phyloP scores from a whole-genome alignment of 2,329 filamentous ascomycete species.

The Pestalotiopsis sp. region DNA sequence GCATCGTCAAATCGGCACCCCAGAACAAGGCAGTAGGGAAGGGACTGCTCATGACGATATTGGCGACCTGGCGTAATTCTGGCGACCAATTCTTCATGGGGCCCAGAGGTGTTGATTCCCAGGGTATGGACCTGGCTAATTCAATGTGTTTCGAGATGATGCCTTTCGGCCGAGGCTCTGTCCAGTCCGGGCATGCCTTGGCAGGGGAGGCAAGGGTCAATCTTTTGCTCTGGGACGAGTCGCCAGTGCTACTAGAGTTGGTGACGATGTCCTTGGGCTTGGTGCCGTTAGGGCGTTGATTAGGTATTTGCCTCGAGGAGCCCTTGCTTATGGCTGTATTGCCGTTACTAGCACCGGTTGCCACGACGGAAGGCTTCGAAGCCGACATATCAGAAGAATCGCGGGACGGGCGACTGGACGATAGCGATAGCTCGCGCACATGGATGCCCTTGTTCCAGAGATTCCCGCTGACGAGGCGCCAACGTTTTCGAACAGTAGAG shows the following conservation, averaged over 20 bases:
- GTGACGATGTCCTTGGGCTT: not conserved
- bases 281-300: not conserved
- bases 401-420: conserved; percentile 21
- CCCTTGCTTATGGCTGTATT: not conserved
- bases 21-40: conserved; percentile 59
- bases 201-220: conserved; percentile 32
- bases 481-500: conserved; percentile 38
- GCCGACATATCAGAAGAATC: conserved; percentile 11
- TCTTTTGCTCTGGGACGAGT: conserved; percentile 27
- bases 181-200: conserved; percentile 38
- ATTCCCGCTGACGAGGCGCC: conserved; percentile 43
- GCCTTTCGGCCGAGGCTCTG: conserved; percentile 28
- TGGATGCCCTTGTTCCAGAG: conserved; percentile 30
- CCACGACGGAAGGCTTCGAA: not conserved
- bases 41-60: conserved; percentile 38
- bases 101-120: conserved; percentile 44
- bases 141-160: conserved; percentile 29
- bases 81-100: conserved; percentile 44
- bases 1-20: conserved; percentile 61
- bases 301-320: not conserved
- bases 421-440: conserved; percentile 24
- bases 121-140: conserved; percentile 38
- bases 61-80: conserved; percentile 43
- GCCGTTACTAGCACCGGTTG: conserved; percentile 5
- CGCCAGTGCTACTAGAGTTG: conserved; percentile 29